Evolutionary conservation across 768 basidiomycete genomes (phyloP).

Genomic region (Phanerodontia chrysosporium): DNA sequence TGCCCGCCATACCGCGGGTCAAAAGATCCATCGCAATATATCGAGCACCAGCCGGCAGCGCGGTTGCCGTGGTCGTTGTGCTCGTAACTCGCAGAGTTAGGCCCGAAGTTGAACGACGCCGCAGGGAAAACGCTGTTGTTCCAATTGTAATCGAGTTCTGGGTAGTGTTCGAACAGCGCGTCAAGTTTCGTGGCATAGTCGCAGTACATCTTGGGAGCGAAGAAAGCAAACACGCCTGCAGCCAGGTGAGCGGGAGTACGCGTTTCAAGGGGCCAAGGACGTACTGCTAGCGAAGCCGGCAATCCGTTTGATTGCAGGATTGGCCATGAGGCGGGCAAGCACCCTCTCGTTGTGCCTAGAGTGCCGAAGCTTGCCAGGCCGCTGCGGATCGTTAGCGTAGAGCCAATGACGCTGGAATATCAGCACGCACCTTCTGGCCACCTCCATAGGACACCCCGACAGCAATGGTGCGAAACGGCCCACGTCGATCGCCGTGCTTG

Average conservation of each 20-base stretch:
- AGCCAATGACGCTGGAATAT: background rate
- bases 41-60: slow-evolving; percentile 5
- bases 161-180: background rate
- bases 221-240: background rate
- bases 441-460: background rate
- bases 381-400: background rate
- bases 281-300: background rate
- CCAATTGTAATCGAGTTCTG: background rate
- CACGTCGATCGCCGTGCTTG: background rate
- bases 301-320: background rate
- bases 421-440: background rate
- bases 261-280: background rate
- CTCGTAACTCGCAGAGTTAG: background rate
- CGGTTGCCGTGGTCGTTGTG: slow-evolving; percentile 1
- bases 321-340: background rate
- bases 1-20: slow-evolving; percentile 10
- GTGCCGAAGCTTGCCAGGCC: background rate
- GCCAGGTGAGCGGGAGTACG: background rate
- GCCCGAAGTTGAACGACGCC: background rate
- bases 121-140: background rate
- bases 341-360: background rate
- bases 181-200: background rate
- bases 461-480: background rate
- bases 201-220: background rate
- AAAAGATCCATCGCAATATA: slow-evolving; percentile 10